Evolutionary conservation across 2,329 filamentous ascomycete species (phyloP).

Genomic region (Colletotrichum agaves): DNA sequence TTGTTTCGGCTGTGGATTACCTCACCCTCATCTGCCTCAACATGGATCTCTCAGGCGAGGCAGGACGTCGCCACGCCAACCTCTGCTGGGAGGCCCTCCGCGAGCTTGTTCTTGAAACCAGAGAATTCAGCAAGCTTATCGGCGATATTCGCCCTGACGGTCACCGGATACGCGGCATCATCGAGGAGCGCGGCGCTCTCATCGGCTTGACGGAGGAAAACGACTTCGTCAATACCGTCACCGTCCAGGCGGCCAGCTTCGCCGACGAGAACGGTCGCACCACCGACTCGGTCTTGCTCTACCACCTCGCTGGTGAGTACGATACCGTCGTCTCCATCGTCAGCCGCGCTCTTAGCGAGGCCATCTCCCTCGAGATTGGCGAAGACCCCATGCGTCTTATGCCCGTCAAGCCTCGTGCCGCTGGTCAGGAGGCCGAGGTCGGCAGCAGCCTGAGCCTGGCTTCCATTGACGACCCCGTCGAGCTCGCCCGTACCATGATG

Average conservation of each 20-base stretch:
- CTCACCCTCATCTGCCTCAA: conserved; percentile 92
- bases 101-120: conserved; percentile 94
- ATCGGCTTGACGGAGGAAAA: conserved; percentile 83
- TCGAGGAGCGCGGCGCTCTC: conserved; percentile 84
- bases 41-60: conserved; percentile 78
- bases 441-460: conserved; percentile 70
- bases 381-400: conserved; percentile 82
- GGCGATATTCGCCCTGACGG: conserved; percentile 92
- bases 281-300: conserved; percentile 93
- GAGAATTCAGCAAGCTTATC: conserved; percentile 93
- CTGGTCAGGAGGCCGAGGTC: conserved; percentile 50
- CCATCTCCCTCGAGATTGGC: conserved; percentile 86
- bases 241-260: conserved; percentile 88
- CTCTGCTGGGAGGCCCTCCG: conserved; percentile 93
- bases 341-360: conserved; percentile 89
- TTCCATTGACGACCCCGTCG: conserved; percentile 69
- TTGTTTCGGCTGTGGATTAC: conserved; percentile 92
- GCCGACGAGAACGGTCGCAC: conserved; percentile 94
- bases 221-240: conserved; percentile 92
- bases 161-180: conserved; percentile 83
- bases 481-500: conserved; percentile 71
- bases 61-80: conserved; percentile 79
- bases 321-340: conserved; percentile 93
- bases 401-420: conserved; percentile 78
- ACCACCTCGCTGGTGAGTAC: conserved; percentile 94